phyloP scores from a whole-genome alignment of 2,329 filamentous ascomycete genomes.

The Calonectria henricotiae region DNA sequence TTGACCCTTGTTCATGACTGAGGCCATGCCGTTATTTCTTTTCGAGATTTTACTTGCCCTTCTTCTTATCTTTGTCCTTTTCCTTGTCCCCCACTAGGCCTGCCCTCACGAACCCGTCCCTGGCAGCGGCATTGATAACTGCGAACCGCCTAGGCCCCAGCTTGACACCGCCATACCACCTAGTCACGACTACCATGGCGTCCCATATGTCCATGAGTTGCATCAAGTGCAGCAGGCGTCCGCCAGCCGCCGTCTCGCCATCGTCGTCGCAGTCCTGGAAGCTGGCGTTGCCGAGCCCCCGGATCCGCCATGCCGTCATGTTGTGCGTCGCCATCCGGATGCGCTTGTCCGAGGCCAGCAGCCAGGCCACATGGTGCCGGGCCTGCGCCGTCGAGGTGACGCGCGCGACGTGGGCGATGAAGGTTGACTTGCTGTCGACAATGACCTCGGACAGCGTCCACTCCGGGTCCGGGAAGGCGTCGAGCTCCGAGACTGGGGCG shows the following conservation, averaged over 20 bases:
- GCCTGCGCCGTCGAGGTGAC: constrained; percentile 83
- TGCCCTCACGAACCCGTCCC: constrained; percentile 86
- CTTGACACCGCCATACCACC: constrained; percentile 96
- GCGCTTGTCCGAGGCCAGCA: constrained; percentile 87
- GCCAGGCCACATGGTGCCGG: constrained; percentile 78
- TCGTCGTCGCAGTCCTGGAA: constrained; percentile 97
- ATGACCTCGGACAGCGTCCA: constrained; percentile 85
- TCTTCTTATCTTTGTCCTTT: constrained; percentile 60
- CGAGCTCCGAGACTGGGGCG: constrained; percentile 47
- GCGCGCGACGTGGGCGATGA: constrained; percentile 82
- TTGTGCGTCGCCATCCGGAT: constrained; percentile 93
- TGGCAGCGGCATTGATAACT: constrained; percentile 88
- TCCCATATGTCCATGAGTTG: constrained; percentile 97
- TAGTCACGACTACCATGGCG: constrained; percentile 90
- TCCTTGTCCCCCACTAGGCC: constrained; percentile 75
- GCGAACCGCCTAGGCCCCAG: constrained; percentile 92
- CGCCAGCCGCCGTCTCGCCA: constrained; percentile 93
- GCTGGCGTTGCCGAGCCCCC: constrained; percentile 67
- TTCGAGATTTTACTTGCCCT: constrained; percentile 51
- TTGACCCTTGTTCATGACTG: constrained; percentile 15
- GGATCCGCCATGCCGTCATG: constrained; percentile 94
- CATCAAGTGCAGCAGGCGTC: constrained; percentile 88
- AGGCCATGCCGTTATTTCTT: not conserved
- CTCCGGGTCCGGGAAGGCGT: constrained; percentile 50
- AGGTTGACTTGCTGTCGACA: constrained; percentile 89